Base-by-base conservation (phyloP, 345 rosid species). In the Populus simonii region DNA sequence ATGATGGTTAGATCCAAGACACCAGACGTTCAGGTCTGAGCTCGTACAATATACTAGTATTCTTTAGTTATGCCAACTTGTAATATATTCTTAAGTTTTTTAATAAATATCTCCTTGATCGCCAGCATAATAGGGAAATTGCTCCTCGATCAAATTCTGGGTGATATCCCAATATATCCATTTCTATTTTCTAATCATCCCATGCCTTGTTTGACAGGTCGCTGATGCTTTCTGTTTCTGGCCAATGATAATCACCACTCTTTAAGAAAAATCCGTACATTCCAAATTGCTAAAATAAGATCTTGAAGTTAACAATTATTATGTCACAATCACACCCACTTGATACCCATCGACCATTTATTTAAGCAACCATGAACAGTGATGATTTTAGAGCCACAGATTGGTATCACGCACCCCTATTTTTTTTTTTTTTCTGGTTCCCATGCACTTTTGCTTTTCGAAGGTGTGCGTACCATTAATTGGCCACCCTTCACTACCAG, bases 331-430 rank as follows among this genome's bases (percentile, higher is more conserved):
- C 5, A 23, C 27, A 57, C 27, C 63, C 27, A 9, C n/a, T 10
- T 5, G 63, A 57, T 9, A 9, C 63, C 27, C 63, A 4, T n/a
- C 12, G 13, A 41, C 12, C 45, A 10, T 8, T 39, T 59, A 12
- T n/a, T 59, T 4, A 59, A 59, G 29, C 29, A 59, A 23, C 1
- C 13, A 59, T 23, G 25, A 10, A 10, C 27, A 25, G 2, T 4
- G 63, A n/a, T 9, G 71, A 29, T 5, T 66, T 73, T 53, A 51
- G 7, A 67, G 29, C 82, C 79, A 63, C 75, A 68, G 59, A 61
- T 59, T 61, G 3, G 11, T 6, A 39, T 18, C 22, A 51, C 31
- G 29, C 3, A 6, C 27, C 29, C n/a, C 13, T 39, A 7, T 47
- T n/a, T 27, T 47, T 7, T 23, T 45, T 15, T 27, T 2, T 7